Conservation (phyloP, 345 rosid genomes). For the Angophora floribunda region DNA sequence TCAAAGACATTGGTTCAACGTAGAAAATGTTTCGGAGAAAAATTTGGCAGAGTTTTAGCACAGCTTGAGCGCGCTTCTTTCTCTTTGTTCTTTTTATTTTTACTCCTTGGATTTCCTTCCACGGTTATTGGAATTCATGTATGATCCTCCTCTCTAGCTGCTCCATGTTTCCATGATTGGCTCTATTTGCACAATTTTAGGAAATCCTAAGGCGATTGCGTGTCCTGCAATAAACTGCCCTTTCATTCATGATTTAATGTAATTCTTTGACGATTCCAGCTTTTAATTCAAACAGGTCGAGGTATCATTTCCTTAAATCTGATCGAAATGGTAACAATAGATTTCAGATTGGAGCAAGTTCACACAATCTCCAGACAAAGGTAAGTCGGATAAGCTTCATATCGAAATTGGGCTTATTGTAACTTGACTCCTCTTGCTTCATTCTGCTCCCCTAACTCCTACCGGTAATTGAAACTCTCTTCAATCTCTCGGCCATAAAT, state of each 20-base stretch:
- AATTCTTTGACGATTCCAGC: no score
- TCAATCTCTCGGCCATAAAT: background rate
- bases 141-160: background rate
- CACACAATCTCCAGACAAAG: rapidly evolving
- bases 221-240: no score
- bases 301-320: background rate
- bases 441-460: background rate
- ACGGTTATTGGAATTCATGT: background rate
- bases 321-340: background rate
- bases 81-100: background rate
- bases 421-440: background rate
- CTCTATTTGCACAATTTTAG: no score
- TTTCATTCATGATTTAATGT: no score
- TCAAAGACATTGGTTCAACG: background rate
- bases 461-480: background rate
- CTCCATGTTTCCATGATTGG: background rate
- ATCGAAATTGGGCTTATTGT: no score
- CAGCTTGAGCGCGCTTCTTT: background rate
- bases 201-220: rapidly evolving
- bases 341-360: rapidly evolving
- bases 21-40: background rate
- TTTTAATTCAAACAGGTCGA: no score
- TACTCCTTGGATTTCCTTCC: background rate
- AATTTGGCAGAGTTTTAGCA: background rate
- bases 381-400: background rate